phyloP scores from a whole-genome alignment of 2,329 filamentous ascomycete species.

The Dactylellina parvicollis region DNA sequence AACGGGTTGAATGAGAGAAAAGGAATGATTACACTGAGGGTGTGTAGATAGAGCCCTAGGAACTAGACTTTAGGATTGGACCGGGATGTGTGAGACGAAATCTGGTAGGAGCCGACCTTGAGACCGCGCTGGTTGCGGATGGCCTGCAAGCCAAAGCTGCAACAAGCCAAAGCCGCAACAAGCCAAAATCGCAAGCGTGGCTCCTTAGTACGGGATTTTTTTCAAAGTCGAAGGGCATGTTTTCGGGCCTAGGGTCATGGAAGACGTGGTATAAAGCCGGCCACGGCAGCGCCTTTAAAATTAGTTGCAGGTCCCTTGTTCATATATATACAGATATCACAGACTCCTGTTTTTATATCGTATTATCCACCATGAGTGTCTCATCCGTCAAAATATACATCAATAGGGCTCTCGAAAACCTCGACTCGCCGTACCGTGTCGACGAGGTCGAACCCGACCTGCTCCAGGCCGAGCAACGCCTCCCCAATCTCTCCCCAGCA shows the following conservation, averaged over 20 bases:
- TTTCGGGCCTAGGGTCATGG: too few species aligned
- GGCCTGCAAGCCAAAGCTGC: slow-evolving; percentile 17
- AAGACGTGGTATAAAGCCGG: slow-evolving; percentile 3
- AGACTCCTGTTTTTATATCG: too few species aligned
- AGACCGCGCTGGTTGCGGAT: not conserved
- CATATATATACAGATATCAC: too few species aligned
- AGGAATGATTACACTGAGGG: too few species aligned
- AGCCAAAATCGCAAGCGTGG: slow-evolving; percentile 5
- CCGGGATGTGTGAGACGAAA: too few species aligned
- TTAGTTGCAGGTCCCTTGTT: not conserved
- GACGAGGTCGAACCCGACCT: slow-evolving; percentile 28
- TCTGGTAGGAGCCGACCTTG: too few species aligned
- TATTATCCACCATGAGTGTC: slow-evolving; percentile 13
- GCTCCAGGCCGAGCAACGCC: slow-evolving; percentile 25
- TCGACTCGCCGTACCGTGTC: slow-evolving; percentile 32
- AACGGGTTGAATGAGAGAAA: too few species aligned
- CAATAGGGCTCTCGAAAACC: slow-evolving; percentile 29
- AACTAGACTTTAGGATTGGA: too few species aligned
- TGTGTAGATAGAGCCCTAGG: too few species aligned
- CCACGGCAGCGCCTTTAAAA: not conserved
- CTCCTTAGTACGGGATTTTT: not conserved
- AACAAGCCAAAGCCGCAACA: slow-evolving; percentile 10
- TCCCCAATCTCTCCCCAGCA: slow-evolving; percentile 14
- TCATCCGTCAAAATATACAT: slow-evolving; percentile 36
- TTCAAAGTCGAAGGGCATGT: not conserved